Conservation (phyloP, 2,329 filamentous ascomycete species). For the Orbilia ellipsospora region DNA sequence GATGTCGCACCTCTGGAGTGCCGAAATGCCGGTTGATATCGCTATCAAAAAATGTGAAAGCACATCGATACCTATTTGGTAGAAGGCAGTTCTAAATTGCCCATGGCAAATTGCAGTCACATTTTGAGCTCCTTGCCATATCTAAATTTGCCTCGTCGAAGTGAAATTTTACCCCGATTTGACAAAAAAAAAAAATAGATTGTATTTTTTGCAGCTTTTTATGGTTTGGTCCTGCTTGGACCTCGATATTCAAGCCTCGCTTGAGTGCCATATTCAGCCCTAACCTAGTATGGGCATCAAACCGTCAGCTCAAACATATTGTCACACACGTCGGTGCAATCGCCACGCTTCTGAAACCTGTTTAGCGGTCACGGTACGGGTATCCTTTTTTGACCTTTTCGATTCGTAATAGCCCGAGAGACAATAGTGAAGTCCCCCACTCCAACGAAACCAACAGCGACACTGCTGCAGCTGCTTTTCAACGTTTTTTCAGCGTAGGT, state of each 20-base stretch:
- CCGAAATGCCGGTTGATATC: constrained; percentile 31
- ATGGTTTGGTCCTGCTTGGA: constrained; percentile 10
- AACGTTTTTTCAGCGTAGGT: not conserved
- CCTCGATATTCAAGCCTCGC: constrained; percentile 37
- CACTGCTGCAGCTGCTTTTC: no score
- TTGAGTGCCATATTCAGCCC: constrained; percentile 31
- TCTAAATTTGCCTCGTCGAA: not conserved
- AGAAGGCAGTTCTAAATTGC: not conserved
- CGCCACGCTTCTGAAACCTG: constrained; percentile 13
- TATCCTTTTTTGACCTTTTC: constrained; percentile 11
- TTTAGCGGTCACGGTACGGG: constrained; percentile 12
- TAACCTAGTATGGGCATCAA: constrained; percentile 27
- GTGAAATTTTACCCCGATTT: constrained; percentile 29
- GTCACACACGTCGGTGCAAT: constrained; percentile 7
- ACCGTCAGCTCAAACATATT: constrained; percentile 22
- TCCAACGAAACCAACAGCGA: not conserved
- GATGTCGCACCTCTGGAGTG: not conserved
- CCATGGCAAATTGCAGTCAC: constrained; percentile 30
- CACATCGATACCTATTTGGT: not conserved
- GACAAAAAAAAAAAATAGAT: constrained; percentile 10
- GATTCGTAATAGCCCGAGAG: constrained; percentile 17
- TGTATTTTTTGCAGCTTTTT: not conserved
- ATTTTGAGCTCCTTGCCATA: constrained; percentile 11
- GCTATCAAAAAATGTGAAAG: constrained; percentile 22
- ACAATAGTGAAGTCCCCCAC: constrained; percentile 19